phyloP scores from a whole-genome alignment of 805 yeast genomes.

The Yarrowia sp. region DNA sequence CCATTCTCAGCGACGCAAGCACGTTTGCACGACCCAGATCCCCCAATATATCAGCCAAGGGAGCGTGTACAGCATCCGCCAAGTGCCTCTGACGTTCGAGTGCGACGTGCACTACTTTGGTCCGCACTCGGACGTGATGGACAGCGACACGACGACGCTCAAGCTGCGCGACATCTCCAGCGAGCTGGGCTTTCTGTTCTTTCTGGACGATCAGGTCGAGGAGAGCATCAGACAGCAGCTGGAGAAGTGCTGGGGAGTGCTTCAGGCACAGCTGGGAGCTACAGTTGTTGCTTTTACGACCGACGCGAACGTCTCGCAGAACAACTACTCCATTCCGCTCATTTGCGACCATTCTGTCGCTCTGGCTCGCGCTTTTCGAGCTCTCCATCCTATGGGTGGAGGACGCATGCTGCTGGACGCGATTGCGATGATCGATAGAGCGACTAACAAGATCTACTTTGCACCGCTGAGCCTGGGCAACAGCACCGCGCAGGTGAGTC shows the following conservation, averaged over 20 bases:
- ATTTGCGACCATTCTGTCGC: slow-evolving; percentile 34
- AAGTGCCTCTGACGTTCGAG: slow-evolving; percentile 20
- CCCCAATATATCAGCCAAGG: slow-evolving; percentile 17
- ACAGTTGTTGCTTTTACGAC: slow-evolving; percentile 14
- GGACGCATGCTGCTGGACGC: slow-evolving; percentile 35
- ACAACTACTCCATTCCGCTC: slow-evolving; percentile 26
- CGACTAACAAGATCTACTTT: slow-evolving; percentile 25
- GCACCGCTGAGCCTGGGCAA: slow-evolving; percentile 26
- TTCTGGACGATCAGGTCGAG: not conserved
- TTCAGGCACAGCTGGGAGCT: not conserved
- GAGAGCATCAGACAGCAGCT: not conserved
- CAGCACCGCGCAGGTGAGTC: slow-evolving; percentile 16
- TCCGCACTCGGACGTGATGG: slow-evolving; percentile 2
- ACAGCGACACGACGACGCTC: not conserved
- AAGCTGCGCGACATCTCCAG: slow-evolving; percentile 16
- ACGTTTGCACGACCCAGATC: not conserved
- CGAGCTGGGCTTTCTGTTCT: slow-evolving; percentile 11
- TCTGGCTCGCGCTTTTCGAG: slow-evolving; percentile 37
- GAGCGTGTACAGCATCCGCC: slow-evolving; percentile 11
- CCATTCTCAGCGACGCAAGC: not conserved
- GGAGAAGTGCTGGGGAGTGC: slow-evolving; percentile 1
- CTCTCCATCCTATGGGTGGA: slow-evolving; percentile 39
- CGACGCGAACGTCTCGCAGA: not conserved
- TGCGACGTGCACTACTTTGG: slow-evolving; percentile 8
- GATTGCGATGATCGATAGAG: slow-evolving; percentile 35